Conservation (phyloP, 1,284 basidiomycete species). For the Wallemia ichthyophaga region DNA sequence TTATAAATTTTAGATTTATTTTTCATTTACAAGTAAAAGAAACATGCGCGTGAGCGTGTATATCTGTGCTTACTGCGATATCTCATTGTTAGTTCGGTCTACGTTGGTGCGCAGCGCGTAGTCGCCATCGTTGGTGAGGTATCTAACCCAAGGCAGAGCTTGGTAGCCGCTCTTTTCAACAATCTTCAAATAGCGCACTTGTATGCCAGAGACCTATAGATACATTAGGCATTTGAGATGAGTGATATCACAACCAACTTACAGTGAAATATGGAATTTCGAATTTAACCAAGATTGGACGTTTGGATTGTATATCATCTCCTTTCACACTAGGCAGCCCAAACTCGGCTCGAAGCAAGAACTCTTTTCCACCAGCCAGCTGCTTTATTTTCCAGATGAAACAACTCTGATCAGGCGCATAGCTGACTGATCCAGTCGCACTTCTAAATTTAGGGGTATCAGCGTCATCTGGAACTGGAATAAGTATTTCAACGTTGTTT, state of each 20-base stretch:
- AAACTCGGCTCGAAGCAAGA: constrained; percentile 85
- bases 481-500: constrained; percentile 94
- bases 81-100: background rate
- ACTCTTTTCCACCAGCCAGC: constrained; percentile 67
- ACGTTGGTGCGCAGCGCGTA: constrained; percentile 32
- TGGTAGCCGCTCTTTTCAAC: constrained; percentile 96
- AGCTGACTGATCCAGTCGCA: constrained; percentile 68
- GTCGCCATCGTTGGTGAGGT: constrained; percentile 85
- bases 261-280: constrained; percentile 97
- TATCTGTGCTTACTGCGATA: background rate
- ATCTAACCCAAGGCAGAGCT: constrained; percentile 66
- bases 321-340: constrained; percentile 64
- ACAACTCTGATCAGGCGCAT: constrained; percentile 78
- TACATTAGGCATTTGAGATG: background rate
- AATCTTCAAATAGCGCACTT: constrained; percentile 86
- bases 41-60: too few relatives aligned
- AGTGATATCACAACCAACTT: background rate
- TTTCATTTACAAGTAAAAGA: too few relatives aligned
- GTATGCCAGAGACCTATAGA: constrained; percentile 46
- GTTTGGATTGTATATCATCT: constrained; percentile 59
- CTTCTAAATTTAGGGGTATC: constrained; percentile 90
- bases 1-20: background rate
- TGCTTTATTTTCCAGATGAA: constrained; percentile 98
- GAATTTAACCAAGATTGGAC: constrained; percentile 86
- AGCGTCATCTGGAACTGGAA: constrained; percentile 92